Percentiles rank a stretch among this genome's conserved stretches.
Conservation (phyloP, 1,139 yeast genomes). For the Yamadazyma blattariae region DNA sequence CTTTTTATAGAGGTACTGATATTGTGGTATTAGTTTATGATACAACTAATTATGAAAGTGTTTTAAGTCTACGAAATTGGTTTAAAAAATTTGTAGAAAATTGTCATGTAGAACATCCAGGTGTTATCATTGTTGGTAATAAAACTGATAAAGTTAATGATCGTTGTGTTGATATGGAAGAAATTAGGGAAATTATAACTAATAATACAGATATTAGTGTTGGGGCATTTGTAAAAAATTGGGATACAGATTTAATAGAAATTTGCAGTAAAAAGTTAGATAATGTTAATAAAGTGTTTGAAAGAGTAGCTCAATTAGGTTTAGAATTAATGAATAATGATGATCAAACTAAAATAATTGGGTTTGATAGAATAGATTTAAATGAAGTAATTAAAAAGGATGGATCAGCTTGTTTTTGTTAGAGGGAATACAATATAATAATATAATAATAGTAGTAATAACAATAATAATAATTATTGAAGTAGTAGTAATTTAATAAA, state of each 20-base stretch:
- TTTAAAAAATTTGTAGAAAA: slow-evolving; percentile 47
- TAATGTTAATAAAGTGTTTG: slow-evolving; percentile 39
- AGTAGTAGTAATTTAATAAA: slow-evolving; percentile 1
- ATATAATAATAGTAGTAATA: not conserved
- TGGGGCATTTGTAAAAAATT: slow-evolving; percentile 35
- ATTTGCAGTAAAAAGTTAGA: slow-evolving; percentile 39
- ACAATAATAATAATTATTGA: not conserved
- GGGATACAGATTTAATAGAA: slow-evolving; percentile 44
- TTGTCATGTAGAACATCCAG: slow-evolving; percentile 49
- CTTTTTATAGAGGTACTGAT: slow-evolving; percentile 62
- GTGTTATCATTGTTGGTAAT: slow-evolving; percentile 55
- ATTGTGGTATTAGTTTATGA: slow-evolving; percentile 58
- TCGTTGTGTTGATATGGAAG: slow-evolving; percentile 39
- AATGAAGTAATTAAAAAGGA: slow-evolving; percentile 10
- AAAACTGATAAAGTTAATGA: slow-evolving; percentile 42
- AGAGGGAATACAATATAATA: not conserved
- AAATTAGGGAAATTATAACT: slow-evolving; percentile 41
- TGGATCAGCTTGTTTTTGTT: slow-evolving; percentile 8
- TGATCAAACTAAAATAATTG: slow-evolving; percentile 22
- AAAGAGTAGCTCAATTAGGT: slow-evolving; percentile 45
- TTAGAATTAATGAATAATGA: slow-evolving; percentile 16
- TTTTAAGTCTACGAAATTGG: slow-evolving; percentile 52
- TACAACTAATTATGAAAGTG: slow-evolving; percentile 53
- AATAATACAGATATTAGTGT: slow-evolving; percentile 23
- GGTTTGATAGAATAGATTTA: slow-evolving; percentile 42